Evolutionary conservation across 2,329 filamentous ascomycete species (phyloP), one percentile per base, ranked within the genome.

Genomic region (Colletotrichum nymphaeae): DNA sequence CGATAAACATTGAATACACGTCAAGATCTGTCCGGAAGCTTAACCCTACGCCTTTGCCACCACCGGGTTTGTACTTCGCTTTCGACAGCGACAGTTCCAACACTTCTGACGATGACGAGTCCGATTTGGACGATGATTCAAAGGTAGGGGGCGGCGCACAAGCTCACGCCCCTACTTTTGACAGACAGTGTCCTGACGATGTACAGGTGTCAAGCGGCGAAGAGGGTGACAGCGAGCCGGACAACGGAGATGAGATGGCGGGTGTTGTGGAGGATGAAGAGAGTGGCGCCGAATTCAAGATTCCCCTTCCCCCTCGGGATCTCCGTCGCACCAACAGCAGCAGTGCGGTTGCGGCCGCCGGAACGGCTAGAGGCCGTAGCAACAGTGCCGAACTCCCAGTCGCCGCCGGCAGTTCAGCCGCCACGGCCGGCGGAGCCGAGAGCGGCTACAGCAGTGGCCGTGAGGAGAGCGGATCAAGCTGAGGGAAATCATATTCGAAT

Each of bases 11-110:
- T 24, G 80, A 87, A 63, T 90, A 90, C 63, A 67, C 87, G 0
- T 81, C 82, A 0, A 82, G 81, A 2, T 81, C 80, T 7, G 80
- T 88, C 63, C 85, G 82, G 69, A 83, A 81, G 14, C 79, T 89
- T 8, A 80, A 83, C 0, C 88, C 89, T 0, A 83, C 86, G 0
- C 80, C 87, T 1, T 82, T 91, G 0, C 89, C 89, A 0, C 88
- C 88, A 0, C 87, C 89, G 0, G 83, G 85, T 3, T 86, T 87
- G 72, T 90, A 88, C 77, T 86, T 87, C 75, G 85, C 85, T 0
- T 85, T 87, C 56, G 88, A 85, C 73, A 78, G 83, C 11, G 85
- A 85, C 57, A 81, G 79, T 0, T 78, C 78, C 6, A 77, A 80
- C 11, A 75, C 78, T 8, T 67, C 76, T 0, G 78, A 81, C 4